Conservation (phyloP, 2,329 filamentous ascomycete genomes). For the Onygenales sp. region DNA sequence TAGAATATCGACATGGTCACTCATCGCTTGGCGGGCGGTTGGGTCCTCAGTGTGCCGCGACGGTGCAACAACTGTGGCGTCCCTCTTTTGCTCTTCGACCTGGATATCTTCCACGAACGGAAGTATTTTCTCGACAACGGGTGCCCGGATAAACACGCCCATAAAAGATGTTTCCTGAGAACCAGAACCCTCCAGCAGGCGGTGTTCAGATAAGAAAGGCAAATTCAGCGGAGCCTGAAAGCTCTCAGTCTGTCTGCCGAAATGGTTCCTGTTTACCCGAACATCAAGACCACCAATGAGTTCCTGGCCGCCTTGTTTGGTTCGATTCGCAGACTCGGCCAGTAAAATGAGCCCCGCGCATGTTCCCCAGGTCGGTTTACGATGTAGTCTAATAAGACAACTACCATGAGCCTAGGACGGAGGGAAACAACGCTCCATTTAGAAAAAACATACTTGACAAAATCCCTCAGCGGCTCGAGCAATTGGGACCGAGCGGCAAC, state of each 20-base stretch:
- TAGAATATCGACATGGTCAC: constrained; percentile 48
- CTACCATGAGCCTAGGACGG: neutral
- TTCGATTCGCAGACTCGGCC: constrained; percentile 75
- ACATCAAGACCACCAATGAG: constrained; percentile 88
- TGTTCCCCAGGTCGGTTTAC: constrained; percentile 87
- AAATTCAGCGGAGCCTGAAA: constrained; percentile 70
- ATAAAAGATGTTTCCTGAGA: constrained; percentile 47
- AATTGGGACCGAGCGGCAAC: constrained; percentile 74
- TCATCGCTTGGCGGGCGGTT: constrained; percentile 35
- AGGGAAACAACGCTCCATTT: neutral
- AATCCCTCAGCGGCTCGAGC: constrained; percentile 73
- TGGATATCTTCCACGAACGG: constrained; percentile 43
- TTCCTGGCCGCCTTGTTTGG: constrained; percentile 85
- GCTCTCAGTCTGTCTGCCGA: constrained; percentile 85
- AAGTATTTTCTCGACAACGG: constrained; percentile 78
- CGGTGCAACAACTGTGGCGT: constrained; percentile 50
- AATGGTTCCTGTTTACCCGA: constrained; percentile 86
- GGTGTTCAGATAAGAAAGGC: constrained; percentile 50
- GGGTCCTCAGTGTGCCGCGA: constrained; percentile 38
- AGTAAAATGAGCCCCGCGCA: constrained; percentile 91
- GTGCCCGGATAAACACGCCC: constrained; percentile 87
- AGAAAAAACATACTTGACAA: constrained; percentile 62
- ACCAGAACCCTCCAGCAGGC: constrained; percentile 8
- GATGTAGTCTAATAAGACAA: constrained; percentile 51
- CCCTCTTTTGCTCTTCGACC: constrained; percentile 35